Base-by-base conservation (phyloP, 257 asterid genomes). In the Catharanthus roseus region DNA sequence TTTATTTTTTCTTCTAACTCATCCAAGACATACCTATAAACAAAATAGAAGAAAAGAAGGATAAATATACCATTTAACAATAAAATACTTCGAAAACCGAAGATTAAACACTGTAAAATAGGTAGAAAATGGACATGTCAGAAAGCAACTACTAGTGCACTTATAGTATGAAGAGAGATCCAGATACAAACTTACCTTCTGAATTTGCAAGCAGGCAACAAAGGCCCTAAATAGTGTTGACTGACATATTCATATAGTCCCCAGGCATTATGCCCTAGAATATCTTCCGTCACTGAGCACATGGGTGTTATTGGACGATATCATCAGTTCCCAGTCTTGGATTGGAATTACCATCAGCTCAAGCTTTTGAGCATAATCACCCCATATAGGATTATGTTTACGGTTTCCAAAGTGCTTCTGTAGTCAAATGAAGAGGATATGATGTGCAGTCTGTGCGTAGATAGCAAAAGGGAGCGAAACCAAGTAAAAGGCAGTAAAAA, bases 381-480 rank as follows among this genome's bases (percentile, higher is more conserved):
- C 89, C 86, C 87, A 88, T 34, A 49, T 80, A 62, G 87, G 82
- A 80, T 82, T 89, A 74, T 79, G 80, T 36, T 82, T 57, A 89
- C 81, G 44, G 87, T 81, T 69, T 85, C 93, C 70, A 91, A 91
- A 67, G 95, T 79, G 80, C 95, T 93, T 77, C 79, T 87, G 75
- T 86, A 91, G 75, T 91, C 96, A 79, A 91, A 91, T 44, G 97
- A 91, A 77, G 91, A 80, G 97, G 96, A 82, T 89, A 91, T 65
- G 97, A 96, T 1, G 90, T 87, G 83, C 97, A 89, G 81, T 91
- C 97, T 44, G 97, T 91, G 62, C 97, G 92, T 65, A 96, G 97
- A 78, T 91, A 91, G 82, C 97, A 89, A 69, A 47, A 70, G 66
- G 73, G 64, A 75, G 80, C 11, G 49, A 78, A 75, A 65, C 72